Evolutionary conservation across 2,329 filamentous ascomycete species (phyloP), one percentile per base, ranked within the genome.

Genomic region (Bipolaris bicolor): DNA sequence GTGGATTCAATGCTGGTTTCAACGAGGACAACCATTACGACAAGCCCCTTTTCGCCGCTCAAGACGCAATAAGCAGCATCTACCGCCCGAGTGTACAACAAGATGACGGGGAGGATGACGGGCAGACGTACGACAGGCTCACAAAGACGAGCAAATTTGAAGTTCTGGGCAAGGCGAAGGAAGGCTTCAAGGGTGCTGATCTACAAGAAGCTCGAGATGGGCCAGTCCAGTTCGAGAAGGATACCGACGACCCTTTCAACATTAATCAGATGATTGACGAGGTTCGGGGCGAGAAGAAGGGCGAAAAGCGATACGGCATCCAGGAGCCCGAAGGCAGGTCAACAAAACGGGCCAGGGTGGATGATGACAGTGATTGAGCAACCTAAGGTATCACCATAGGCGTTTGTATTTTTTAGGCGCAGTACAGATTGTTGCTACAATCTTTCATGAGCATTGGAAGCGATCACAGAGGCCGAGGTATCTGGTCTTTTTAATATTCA

Each of bases 1-100:
- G 90, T 67, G 95, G 95, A 0, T 96, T 99, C 74, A 89, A 92
- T 66, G 86, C 88, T 50, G 95, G 94, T 0, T 92, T 97, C 83
- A 99, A 99, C 76, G 95, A 99, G 77, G 95, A 99, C 76, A 95
- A 99, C 72, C 88, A 89, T 0, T 99, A 98, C 79, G 95, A 98
- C 77, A 98, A 98, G 79, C 95, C 95, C 18, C 82, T 99, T 7
- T 99, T 99, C 75, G 93, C 93, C 0, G 94, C 95, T 13, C 92
- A 97, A 74, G 94, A 98, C 73, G 94, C 92, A 7, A 92, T 97
- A 69, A 95, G 87, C 79, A 94, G 89, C 75, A 98, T 99, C 65
- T 99, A 99, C 78, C 86, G 92, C 33, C 92, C 94, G 1, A 86
- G 86, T 20, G 86, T 90, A 22, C 82, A 84, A 41, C 88, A 89